phyloP scores from a whole-genome alignment of 495 filamentous ascomycete species.

The Xeromyces bisporus region DNA sequence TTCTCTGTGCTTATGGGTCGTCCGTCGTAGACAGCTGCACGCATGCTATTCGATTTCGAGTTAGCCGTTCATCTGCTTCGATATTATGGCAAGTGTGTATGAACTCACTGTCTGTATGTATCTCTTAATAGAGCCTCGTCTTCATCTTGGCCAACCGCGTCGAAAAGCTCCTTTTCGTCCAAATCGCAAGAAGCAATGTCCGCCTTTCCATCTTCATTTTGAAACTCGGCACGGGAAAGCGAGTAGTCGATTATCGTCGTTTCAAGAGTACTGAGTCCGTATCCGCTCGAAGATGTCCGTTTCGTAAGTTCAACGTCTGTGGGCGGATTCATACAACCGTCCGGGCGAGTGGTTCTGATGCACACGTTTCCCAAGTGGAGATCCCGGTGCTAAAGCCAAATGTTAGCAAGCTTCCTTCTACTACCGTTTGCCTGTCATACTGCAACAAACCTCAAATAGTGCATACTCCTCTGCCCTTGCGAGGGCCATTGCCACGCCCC shows the following conservation, averaged over 20 bases:
- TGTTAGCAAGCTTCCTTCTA: constrained; percentile 1
- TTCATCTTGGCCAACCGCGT: constrained; percentile 26
- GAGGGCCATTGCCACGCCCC: constrained; percentile 60
- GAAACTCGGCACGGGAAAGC: constrained; percentile 46
- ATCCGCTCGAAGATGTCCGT: constrained; percentile 25
- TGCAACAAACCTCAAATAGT: constrained; percentile 47
- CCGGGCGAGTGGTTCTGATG: constrained; percentile 32
- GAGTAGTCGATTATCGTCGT: constrained; percentile 86
- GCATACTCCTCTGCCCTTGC: constrained; percentile 56
- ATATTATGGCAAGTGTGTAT: background rate
- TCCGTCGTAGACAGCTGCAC: constrained; percentile 21
- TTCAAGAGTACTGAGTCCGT: constrained; percentile 52
- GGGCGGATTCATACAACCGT: constrained; percentile 18
- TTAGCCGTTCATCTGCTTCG: background rate
- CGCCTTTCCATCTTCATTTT: constrained; percentile 10
- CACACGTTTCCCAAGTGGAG: constrained; percentile 82
- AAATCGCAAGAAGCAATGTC: constrained; percentile 30
- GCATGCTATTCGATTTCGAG: constrained; percentile 20
- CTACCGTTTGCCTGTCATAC: background rate
- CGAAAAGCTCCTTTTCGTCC: constrained; percentile 31
- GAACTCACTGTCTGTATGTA: constrained; percentile 27
- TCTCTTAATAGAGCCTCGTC: constrained; percentile 24
- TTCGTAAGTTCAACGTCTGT: constrained; percentile 15
- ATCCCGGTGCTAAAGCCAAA: constrained; percentile 48
- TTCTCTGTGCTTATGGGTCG: constrained; percentile 16